Base-by-base conservation (phyloP, 768 basidiomycete genomes). In the Gymnopilus dilepis region DNA sequence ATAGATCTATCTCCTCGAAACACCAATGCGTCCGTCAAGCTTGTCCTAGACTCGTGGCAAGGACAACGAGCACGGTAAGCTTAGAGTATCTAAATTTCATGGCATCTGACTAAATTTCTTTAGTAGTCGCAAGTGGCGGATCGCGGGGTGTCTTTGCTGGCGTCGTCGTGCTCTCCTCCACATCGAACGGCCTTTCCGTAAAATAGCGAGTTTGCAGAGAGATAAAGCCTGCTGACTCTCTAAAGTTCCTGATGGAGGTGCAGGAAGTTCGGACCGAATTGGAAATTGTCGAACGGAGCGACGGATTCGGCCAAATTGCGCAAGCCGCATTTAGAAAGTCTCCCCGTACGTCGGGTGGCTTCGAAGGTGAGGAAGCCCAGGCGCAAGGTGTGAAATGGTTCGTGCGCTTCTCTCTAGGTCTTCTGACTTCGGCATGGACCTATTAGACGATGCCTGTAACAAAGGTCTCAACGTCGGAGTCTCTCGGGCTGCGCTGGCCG, bases 251-350 rank as follows among this genome's bases (percentile, higher is more conserved):
- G 58, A 37, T 52, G 54, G 53, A 22, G 43, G n/a, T 38, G 31
- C 50, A 48, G 56, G 64, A 50, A 40, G 24, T 52, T 59, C 60
- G 64, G 64, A 41, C 60, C 64, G 64, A 65, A 61, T 54, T 59
- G 60, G 60, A 38, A 65, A 51, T 15, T 30, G 9, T 56, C 52
- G 31, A 51, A 61, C 60, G 53, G 26, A 11, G 43, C 64, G 45
- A 37, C 47, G 60, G 60, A 45, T 58, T 51, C 45, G 47, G 57
- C 26, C 15, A n/a, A 30, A 38, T 56, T 28, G 34, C 57, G 41
- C 28, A 31, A 21, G 31, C 56, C 21, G 50, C 47, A 61, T 56
- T 40, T 51, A 56, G 22, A 24, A 21, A 34, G 12, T n/a, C 8
- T 53, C 37, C 9, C 33, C 22, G 37, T 37, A 53, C 13, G 22